Conservation (phyloP, 1,284 basidiomycete genomes). For the Ustilago crameri region DNA sequence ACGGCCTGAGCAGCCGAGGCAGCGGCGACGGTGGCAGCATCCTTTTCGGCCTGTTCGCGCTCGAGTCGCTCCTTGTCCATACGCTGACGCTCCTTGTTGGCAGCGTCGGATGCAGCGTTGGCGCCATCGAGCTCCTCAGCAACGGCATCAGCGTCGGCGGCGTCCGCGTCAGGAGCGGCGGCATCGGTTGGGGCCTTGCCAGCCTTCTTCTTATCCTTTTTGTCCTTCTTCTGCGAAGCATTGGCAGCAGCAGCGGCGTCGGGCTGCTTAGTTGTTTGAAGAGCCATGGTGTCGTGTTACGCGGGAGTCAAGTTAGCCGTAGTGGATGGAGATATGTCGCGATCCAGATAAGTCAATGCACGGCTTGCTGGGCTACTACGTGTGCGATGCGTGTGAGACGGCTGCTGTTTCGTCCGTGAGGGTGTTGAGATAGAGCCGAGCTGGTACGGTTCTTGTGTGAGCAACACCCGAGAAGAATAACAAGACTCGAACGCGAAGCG, state of each 20-base stretch:
- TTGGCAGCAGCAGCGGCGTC: slow-evolving; percentile 8
- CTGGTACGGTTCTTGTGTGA: background rate
- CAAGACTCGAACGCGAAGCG: background rate
- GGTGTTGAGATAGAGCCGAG: background rate
- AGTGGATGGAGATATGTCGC: background rate
- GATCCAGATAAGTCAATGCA: background rate
- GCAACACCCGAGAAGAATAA: slow-evolving; percentile 1
- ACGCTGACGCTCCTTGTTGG: slow-evolving; percentile 33
- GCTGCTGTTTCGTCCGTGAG: background rate
- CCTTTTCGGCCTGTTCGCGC: slow-evolving; percentile 49
- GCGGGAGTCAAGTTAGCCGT: background rate
- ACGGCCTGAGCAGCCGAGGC: slow-evolving; percentile 46
- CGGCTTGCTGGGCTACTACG: background rate
- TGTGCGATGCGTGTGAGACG: slow-evolving; percentile 1
- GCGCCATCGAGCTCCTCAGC: slow-evolving; percentile 16
- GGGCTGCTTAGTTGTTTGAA: slow-evolving; percentile 8
- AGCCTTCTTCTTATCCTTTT: slow-evolving; percentile 21
- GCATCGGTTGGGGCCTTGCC: slow-evolving; percentile 4
- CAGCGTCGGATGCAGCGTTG: slow-evolving; percentile 11
- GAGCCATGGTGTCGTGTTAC: slow-evolving; percentile 13
- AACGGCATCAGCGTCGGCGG: slow-evolving; percentile 33
- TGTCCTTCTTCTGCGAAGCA: slow-evolving; percentile 10
- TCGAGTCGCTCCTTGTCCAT: slow-evolving; percentile 49
- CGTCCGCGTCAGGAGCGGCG: slow-evolving; percentile 13
- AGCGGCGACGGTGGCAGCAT: slow-evolving; percentile 47